Evolutionary conservation across 768 basidiomycete species (phyloP), one percentile per base, ranked within the genome.

Genomic region (Lentinula sp.): DNA sequence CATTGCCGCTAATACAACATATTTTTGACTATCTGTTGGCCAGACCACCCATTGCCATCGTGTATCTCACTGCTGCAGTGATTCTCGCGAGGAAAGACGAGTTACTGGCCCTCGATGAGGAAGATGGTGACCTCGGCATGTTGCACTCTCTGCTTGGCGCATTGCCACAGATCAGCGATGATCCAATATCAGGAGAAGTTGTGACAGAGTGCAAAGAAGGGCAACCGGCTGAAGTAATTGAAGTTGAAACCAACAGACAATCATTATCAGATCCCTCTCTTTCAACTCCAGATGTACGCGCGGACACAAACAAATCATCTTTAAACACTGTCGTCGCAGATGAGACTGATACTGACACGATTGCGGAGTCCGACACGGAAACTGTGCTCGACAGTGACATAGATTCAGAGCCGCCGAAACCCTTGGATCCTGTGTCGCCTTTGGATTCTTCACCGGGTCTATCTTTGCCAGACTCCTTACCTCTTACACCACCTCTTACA

Each of bases 21-120:
- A 84, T 94, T 51, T 98, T 96, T 71, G 95, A 98, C 73, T 98
- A 87, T 69, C 74, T 97, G 9, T 75, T 98, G 11, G 84, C 85
- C 64, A 81, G 94, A 39, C 92, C 92, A 28, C 95, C 95, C 9
- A 83, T 94, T 32, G 78, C 80, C 1, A 80, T 85, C 2, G 88
- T 96, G 0, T 98, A 96, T 76, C 82, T 97, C 9, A 86, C 86
- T 15, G 84, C 88, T 37, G 88, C 90, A 43, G 93, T 96, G 70
- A 66, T 89, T 80, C 9, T 32, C 21, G 18, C 49, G 5, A 83
- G 91, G 61, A 93, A 90, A 70, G 76, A 81, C 13, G 85, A 91
- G 59, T 83, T 91, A 18, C 65, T 79, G 57, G 69, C 73, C 31
- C 73, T 96, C 18, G 79, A 85, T 58, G 76, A 81, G 57, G 87